Percentiles rank a stretch among this genome's conserved stretches.
phyloP scores from a whole-genome alignment of 495 filamentous ascomycete genomes.

The Aspergillus heteromorphus region DNA sequence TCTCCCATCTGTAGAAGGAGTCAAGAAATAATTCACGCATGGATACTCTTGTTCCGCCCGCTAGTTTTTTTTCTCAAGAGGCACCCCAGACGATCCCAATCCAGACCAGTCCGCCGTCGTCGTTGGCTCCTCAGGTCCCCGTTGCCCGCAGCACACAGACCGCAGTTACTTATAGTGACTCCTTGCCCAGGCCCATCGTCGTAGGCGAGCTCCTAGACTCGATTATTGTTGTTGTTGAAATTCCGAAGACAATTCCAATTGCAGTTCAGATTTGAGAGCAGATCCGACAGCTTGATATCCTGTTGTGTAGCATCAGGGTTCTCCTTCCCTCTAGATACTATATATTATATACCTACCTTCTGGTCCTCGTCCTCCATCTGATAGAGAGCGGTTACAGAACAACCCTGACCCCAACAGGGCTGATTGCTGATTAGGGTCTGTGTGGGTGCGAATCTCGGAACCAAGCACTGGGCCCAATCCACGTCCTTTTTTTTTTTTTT shows the following conservation, averaged over 20 bases:
- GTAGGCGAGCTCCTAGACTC: background rate
- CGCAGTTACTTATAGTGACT: background rate
- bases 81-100: constrained; percentile 19
- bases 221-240: too few species aligned
- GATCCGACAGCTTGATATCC: background rate
- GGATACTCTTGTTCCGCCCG: background rate
- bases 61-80: background rate
- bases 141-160: constrained; percentile 2
- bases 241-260: too few species aligned
- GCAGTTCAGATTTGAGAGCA: too few species aligned
- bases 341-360: background rate
- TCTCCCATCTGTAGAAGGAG: background rate
- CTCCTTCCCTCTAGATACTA: background rate
- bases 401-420: constrained; percentile 4
- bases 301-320: background rate
- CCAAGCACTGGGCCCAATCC: constrained; percentile 15
- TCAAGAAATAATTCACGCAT: background rate
- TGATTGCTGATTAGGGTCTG: constrained; percentile 11
- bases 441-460: constrained; percentile 21
- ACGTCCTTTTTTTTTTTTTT: constrained; percentile 10
- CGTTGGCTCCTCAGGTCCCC: constrained; percentile 3
- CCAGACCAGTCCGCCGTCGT: constrained; percentile 6
- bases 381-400: background rate
- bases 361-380: background rate
- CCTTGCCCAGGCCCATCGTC: background rate